These are phyloP conservation scores for Datisca glomerata DNA, from an alignment of 306 rosid genomes.

Conservation along the genomic window DNA sequence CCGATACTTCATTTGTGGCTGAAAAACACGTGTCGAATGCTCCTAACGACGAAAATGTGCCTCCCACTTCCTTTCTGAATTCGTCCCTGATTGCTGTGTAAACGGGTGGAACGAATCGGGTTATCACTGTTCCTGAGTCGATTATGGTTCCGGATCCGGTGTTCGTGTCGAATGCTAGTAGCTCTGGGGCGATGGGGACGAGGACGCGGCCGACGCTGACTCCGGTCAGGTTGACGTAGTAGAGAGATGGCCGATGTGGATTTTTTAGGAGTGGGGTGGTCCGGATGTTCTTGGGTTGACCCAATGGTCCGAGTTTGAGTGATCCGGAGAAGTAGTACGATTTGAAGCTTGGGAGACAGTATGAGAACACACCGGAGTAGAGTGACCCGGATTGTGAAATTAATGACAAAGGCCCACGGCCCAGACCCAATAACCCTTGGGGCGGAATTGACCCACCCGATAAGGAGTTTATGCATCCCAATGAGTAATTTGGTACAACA, in stretches of 20 bases:
- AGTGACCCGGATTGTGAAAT: conserved; percentile 54
- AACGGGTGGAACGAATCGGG: conserved; percentile 55
- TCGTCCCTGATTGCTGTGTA: conserved; percentile 66
- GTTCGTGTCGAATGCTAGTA: conserved; percentile 36
- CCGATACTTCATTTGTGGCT: conserved; percentile 28
- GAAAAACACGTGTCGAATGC: conserved; percentile 80
- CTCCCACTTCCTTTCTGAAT: conserved; percentile 60
- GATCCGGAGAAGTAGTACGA: conserved; percentile 88
- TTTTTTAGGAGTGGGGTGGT: conserved; percentile 68
- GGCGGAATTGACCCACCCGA: conserved; percentile 56
- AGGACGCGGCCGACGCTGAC: conserved; percentile 50
- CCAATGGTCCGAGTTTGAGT: conserved; percentile 60
- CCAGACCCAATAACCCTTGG: conserved; percentile 79
- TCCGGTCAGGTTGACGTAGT: conserved; percentile 70
- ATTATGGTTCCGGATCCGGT: conserved; percentile 81
- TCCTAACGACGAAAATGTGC: conserved; percentile 53
- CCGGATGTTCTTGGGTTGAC: conserved; percentile 65
- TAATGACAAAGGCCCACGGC: conserved; percentile 70
- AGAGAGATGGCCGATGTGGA: conserved; percentile 73
- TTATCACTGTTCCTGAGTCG: conserved; percentile 80
- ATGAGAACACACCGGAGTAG: conserved; percentile 64
- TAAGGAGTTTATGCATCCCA: conserved; percentile 50
- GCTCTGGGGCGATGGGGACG: conserved; percentile 26
- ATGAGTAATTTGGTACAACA: conserved; percentile 34
- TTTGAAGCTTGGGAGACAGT: conserved; percentile 82